These are phyloP conservation scores for Plasmodium falciparum DNA, from an alignment of 169 alveolate genomes.

Conservation along the genomic window DNA sequence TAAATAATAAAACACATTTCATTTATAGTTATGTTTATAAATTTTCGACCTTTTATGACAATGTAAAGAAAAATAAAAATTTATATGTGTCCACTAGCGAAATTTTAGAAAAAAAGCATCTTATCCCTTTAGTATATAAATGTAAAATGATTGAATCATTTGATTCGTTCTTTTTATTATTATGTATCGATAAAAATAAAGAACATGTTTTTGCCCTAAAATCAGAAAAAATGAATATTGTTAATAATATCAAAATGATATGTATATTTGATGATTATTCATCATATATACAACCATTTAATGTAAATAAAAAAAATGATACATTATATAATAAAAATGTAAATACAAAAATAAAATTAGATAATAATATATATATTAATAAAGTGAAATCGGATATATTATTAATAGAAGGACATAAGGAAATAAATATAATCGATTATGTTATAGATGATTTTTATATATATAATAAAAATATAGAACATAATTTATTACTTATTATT, in stretches of 20 bases:
- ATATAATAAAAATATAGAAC: slow-evolving; percentile 28
- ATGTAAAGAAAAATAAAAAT: slow-evolving; percentile 29
- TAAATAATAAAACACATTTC: slow-evolving; percentile 49
- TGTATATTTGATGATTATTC: slow-evolving; percentile 60
- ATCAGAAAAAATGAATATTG: slow-evolving; percentile 58
- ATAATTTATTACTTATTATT: slow-evolving; percentile 36
- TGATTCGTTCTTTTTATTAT: slow-evolving; percentile 66
- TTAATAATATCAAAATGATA: slow-evolving; percentile 50
- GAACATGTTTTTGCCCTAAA: slow-evolving; percentile 51
- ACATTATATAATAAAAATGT: neutral
- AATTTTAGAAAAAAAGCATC: slow-evolving; percentile 40
- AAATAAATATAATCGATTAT: slow-evolving; percentile 21
- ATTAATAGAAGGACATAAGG: slow-evolving; percentile 8
- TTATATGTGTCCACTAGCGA: slow-evolving; percentile 29
- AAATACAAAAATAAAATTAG: slow-evolving; percentile 1
- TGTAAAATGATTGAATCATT: slow-evolving; percentile 34
- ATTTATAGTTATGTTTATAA: slow-evolving; percentile 40
- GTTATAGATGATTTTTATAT: slow-evolving; percentile 44
- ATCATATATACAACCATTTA: neutral
- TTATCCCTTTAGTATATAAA: slow-evolving; percentile 52
- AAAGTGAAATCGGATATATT: slow-evolving; percentile 26
- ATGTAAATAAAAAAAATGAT: neutral
- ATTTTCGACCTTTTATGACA: slow-evolving; percentile 49
- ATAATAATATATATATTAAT: slow-evolving; percentile 42
- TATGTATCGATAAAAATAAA: slow-evolving; percentile 48